Conservation (phyloP, 2,329 filamentous ascomycete species). For the Xylariaceae sp. region DNA sequence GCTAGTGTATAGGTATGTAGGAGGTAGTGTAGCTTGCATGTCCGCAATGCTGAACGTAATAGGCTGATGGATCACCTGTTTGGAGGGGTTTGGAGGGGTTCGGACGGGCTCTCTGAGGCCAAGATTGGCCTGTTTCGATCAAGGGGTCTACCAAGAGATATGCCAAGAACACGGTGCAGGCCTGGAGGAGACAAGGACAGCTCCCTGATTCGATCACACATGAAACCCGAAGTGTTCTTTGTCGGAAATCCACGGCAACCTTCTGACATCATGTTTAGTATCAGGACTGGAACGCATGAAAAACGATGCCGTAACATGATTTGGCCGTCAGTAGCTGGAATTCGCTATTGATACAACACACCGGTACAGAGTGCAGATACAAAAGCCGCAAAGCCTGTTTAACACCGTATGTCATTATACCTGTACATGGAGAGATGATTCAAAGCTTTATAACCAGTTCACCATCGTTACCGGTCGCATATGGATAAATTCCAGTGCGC, state of each 20-base stretch:
- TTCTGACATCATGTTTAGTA: background rate
- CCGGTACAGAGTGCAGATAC: too few species aligned
- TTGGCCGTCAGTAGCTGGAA: too few species aligned
- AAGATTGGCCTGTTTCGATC: slow-evolving; percentile 27
- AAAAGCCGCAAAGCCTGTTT: too few species aligned
- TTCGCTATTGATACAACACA: too few species aligned
- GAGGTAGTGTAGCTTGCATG: too few species aligned
- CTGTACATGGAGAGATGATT: background rate
- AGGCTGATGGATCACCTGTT: slow-evolving; percentile 1
- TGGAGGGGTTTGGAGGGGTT: slow-evolving; percentile 5
- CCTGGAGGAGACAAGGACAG: background rate
- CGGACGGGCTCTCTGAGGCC: slow-evolving; percentile 14
- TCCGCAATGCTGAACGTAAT: too few species aligned
- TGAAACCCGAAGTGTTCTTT: slow-evolving; percentile 19
- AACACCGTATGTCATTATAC: too few species aligned
- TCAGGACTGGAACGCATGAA: background rate
- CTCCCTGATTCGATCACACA: slow-evolving; percentile 12
- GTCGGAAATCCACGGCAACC: background rate
- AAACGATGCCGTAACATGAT: background rate
- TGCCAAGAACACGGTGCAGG: slow-evolving; percentile 15
- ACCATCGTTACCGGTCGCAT: too few species aligned
- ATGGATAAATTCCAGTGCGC: too few species aligned
- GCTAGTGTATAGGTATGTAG: too few species aligned
- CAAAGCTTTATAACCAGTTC: background rate
- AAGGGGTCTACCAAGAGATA: slow-evolving; percentile 24